Evolutionary conservation across 2,329 filamentous ascomycete genomes (phyloP), one percentile per base, ranked within the genome.

Genomic region (Ceratocystis huliohia): DNA sequence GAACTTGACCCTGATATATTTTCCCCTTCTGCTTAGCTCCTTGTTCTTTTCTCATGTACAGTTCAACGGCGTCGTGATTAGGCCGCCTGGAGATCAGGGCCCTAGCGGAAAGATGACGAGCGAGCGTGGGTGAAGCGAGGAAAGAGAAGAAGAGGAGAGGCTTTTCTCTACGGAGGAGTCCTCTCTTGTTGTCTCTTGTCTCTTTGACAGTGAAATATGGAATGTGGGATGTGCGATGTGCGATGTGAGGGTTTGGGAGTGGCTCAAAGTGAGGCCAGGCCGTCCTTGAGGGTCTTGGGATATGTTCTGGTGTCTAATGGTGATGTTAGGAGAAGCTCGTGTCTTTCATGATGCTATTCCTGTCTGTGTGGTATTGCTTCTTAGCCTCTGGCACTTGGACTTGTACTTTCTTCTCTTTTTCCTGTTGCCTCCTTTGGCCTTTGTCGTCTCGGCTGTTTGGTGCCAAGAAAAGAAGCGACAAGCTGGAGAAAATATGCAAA

Each of bases 401-500:
- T 10, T 10, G 46, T 3, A 3, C 48, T 28, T 10, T 53, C 48
- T 25, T 20, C 15, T 8, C 17, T 22, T 22, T 50, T 22, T 50
- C 46, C 46, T 53, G 48, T 53, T 33, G 28, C 15, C 53, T 59
- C 53, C 28, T 30, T n/a, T 33, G 53, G 3, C 53, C n/a, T 20
- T 37, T 17, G 25, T 59, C 25, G 20, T 33, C 53, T 33, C 17
- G n/a, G 28, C 17, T 59, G 53, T 59, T 59, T 59, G 5, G 53
- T n/a, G 53, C 53, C 53, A 59, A 59, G 53, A 37, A 20, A 7
- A 30, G 53, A 37, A 59, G 53, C 53, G 53, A 59, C 25, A 10
- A 20, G 28, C 37, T 59, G 53, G 53, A 59, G 53, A 59, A 59
- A 59, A 59, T 28, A 59, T 59, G 53, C 28, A n/a, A 28, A 57